Conservation (phyloP, 306 rosid genomes). For the Corylus heterophylla region DNA sequence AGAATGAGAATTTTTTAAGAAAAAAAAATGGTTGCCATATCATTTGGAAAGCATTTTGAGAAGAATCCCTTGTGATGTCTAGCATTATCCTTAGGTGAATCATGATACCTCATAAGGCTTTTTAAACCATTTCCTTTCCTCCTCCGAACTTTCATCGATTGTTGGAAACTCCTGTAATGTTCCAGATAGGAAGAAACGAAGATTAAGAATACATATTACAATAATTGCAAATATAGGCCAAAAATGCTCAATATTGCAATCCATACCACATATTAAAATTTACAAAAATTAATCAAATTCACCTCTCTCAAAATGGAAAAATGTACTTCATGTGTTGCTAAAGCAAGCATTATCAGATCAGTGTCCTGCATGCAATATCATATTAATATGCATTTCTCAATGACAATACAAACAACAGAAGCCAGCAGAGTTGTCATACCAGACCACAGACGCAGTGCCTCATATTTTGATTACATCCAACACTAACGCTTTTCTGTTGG, state of each 20-base stretch:
- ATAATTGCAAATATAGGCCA: too few relatives aligned
- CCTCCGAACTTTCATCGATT: not conserved
- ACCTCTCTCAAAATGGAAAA: slow-evolving; percentile 75
- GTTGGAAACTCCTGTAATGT: not conserved
- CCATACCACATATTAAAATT: not conserved
- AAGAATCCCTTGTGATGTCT: too few relatives aligned
- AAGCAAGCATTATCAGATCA: slow-evolving; percentile 55
- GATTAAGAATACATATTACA: too few relatives aligned
- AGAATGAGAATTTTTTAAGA: too few relatives aligned
- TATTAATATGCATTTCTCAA: not conserved
- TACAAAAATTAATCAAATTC: not conserved
- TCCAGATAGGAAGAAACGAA: not conserved
- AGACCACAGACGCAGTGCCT: slow-evolving; percentile 60
- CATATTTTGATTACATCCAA: slow-evolving; percentile 45
- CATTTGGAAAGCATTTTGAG: too few relatives aligned
- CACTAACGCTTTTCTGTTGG: slow-evolving; percentile 30
- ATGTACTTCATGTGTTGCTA: slow-evolving; percentile 60
- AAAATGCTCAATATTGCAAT: not conserved
- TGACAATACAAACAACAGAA: not conserved
- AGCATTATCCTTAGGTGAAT: not conserved
- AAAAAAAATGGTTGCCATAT: too few relatives aligned
- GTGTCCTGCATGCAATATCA: slow-evolving; percentile 54
- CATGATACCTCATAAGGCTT: slow-evolving; percentile 44
- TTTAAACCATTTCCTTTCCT: not conserved
- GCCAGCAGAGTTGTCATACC: slow-evolving; percentile 25